Base-by-base conservation (phyloP, 345 rosid species). In the Lepidium didymum region DNA sequence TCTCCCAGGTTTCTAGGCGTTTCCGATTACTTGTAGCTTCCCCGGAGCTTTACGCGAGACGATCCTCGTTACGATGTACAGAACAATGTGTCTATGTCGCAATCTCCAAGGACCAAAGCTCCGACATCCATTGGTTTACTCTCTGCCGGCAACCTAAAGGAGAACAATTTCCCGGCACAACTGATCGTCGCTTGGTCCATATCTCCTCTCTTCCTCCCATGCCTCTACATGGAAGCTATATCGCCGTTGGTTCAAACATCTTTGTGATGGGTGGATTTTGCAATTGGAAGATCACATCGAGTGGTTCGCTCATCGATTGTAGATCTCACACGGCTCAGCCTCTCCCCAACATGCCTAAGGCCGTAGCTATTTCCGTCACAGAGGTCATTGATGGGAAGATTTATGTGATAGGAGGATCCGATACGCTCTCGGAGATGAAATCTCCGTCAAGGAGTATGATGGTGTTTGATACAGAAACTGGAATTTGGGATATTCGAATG, bases 11-110 rank as follows among this genome's bases (percentile, higher is more conserved):
- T 0, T 73, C 71, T 2, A 47, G 19, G 34, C 53, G 60, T n/a
- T 57, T 73, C 66, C 60, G 71, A 1, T 73, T 71, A 7, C 71
- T 73, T 66, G 37, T 72, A n/a, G 5, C 66, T 0, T 64, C 76
- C 0, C 40, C 60, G 11, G 66, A 72, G 60, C 66, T 72, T 11
- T 64, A 64, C 76, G 19, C 9, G 11, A 49, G 59, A 33, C 59
- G 76, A 11, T 64, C 70, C 59, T 56, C 19, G 4, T 15, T 64
- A n/a, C n/a, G 19, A 0, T 3, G 2, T 27, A 57, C 66, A 18
- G 66, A 72, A 7, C 65, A 72, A 11, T 64, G 59, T 18, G 10
- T 72, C 71, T 72, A 64, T 3, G 71, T 64, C 8, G 70, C 71
- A 0, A 47, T 72, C 34, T 64, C 70, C 12, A 72, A 64, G 9